A percentile compares a stretch with the other conserved stretches of the same genome.
phyloP scores from a whole-genome alignment of 768 basidiomycete genomes.

The Russula griseocarnosa region DNA sequence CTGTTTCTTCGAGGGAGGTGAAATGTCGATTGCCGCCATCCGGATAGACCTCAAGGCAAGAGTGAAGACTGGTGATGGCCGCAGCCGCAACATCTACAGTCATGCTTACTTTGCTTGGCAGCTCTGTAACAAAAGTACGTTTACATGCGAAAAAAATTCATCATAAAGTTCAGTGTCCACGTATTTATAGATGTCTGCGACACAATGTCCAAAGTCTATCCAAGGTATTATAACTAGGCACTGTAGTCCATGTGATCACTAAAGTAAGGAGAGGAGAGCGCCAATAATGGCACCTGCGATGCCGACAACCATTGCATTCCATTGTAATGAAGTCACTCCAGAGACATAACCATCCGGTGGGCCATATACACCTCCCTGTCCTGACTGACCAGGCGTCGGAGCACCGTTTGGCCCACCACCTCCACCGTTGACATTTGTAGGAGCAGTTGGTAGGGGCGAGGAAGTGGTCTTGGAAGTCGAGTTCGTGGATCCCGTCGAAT shows the following conservation, averaged over 20 bases:
- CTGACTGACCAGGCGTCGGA: slow-evolving; percentile 54
- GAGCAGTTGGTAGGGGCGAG: slow-evolving; percentile 55
- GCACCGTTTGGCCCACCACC: slow-evolving; percentile 46
- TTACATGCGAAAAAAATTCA: slow-evolving; percentile 1
- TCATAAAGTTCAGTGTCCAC: slow-evolving; percentile 10
- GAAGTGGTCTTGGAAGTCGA: slow-evolving; percentile 40
- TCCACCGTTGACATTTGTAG: slow-evolving; percentile 52
- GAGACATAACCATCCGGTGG: slow-evolving; percentile 65
- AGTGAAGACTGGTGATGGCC: background rate
- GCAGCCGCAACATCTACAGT: background rate
- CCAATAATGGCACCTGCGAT: slow-evolving; percentile 41
- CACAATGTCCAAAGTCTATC: slow-evolving; percentile 17
- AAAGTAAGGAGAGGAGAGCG: slow-evolving; percentile 23
- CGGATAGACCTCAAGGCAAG: background rate
- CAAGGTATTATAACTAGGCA: slow-evolving; percentile 4
- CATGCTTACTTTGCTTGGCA: background rate
- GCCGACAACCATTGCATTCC: slow-evolving; percentile 44
- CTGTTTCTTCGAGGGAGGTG: slow-evolving; percentile 39
- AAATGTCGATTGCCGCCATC: slow-evolving; percentile 30
- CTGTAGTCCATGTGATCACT: slow-evolving; percentile 13
- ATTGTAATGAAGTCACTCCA: slow-evolving; percentile 46
- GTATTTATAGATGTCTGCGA: background rate
- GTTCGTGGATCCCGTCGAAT: slow-evolving; percentile 13
- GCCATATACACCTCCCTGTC: slow-evolving; percentile 50
- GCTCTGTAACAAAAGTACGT: background rate